Evolutionary conservation across 495 filamentous ascomycete genomes (phyloP), one percentile per base, ranked within the genome.

Genomic region (Hamigera avellanea): DNA sequence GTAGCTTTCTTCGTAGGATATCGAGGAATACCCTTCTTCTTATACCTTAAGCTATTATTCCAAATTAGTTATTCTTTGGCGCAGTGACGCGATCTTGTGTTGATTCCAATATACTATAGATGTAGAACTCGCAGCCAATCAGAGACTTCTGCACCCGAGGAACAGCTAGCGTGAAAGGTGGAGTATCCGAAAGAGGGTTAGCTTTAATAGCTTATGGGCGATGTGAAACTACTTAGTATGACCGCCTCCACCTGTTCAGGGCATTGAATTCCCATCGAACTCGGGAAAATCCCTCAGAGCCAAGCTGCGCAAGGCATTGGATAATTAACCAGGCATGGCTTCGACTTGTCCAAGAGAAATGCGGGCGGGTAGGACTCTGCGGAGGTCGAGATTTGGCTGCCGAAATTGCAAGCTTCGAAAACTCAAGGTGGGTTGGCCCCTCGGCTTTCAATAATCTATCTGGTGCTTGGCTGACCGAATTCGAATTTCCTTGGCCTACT

Each of bases 351-450:
- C 43, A 36, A 43, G n/a, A n/a, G n/a, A 45, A 14, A n/a, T 9
- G 7, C 37, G 17, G 32, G 23, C 43, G 27, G 14, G 26, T 35
- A 40, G 15, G 32, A 46, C 29, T 35, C 31, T 0, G 40, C 45
- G 33, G 40, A 42, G 54, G 35, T 68, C 66, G 16, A 52, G 64
- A 57, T 58, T 43, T 43, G 66, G 66, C 35, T 70, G 65, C 42
- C 59, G 66, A 19, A 69, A 67, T 44, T 69, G 62, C 54, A 71
- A 69, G 48, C 58, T 67, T 16, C 40, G 64, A 39, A 66, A 61
- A 46, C 42, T 71, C 19, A 69, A 69, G 59, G 66, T 69, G 32
- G 15, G 52, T 36, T 35, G 19, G n/a, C 14, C 8, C 26, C 21
- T 14, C 12, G 14, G 32, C 29, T 43, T 41, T 27, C 13, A 33